Percentiles rank a stretch among this genome's conserved stretches.
These are phyloP conservation scores for Chaetomiaceae sp. DNA, from an alignment of 2,329 filamentous ascomycete species.

Conservation along the genomic window DNA sequence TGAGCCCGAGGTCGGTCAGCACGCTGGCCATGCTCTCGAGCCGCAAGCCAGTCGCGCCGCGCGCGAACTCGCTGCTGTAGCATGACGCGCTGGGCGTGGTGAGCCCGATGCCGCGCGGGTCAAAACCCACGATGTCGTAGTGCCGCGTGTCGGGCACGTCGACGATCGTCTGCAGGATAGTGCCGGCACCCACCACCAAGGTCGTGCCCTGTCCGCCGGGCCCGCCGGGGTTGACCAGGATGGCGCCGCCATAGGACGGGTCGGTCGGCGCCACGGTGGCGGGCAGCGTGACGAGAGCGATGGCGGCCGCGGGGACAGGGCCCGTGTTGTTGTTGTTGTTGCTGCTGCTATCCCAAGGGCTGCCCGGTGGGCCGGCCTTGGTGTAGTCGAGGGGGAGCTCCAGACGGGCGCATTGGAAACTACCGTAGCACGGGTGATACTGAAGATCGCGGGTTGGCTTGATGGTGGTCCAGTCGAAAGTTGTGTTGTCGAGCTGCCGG, in stretches of 20 bases:
- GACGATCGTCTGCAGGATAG: constrained; percentile 29
- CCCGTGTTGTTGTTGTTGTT: constrained; percentile 14
- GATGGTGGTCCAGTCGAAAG: constrained; percentile 13
- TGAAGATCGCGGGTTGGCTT: constrained; percentile 8
- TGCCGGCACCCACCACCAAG: constrained; percentile 26
- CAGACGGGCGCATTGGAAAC: constrained; percentile 37
- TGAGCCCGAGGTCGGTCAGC: neutral
- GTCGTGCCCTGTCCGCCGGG: constrained; percentile 37
- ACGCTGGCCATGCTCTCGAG: neutral
- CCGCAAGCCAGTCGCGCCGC: neutral
- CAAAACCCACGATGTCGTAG: constrained; percentile 41
- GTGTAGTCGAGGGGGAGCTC: constrained; percentile 40
- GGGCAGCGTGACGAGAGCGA: constrained; percentile 31
- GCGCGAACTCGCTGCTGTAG: constrained; percentile 16
- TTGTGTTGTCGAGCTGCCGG: neutral
- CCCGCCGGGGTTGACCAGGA: constrained; percentile 41
- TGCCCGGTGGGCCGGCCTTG: constrained; percentile 26
- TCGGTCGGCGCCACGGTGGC: constrained; percentile 26
- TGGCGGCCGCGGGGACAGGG: no score
- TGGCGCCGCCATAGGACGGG: constrained; percentile 33
- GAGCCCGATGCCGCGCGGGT: constrained; percentile 38
- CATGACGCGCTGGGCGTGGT: constrained; percentile 36
- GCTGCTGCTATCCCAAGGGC: constrained; percentile 19
- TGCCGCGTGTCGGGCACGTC: constrained; percentile 26
- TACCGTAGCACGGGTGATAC: constrained; percentile 13